Evolutionary conservation across 192 early-diverging fungal species (phyloP).

Genomic region (Pilaira anomala): DNA sequence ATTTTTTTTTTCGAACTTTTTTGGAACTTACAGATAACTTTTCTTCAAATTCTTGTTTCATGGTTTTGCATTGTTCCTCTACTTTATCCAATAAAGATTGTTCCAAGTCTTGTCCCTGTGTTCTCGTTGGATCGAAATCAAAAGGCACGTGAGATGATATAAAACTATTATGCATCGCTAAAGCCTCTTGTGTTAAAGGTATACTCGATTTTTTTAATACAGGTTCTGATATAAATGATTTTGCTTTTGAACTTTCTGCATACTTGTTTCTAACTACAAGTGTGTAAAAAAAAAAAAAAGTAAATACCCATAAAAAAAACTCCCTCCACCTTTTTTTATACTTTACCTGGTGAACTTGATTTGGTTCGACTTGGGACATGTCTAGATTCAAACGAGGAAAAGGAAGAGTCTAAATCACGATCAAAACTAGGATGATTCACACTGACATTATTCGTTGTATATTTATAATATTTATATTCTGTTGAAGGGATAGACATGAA

Average conservation of each 20-base stretch:
- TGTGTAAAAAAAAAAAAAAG: background rate
- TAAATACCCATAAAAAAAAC: background rate
- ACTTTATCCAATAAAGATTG: background rate
- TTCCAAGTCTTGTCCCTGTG: background rate
- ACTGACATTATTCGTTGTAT: background rate
- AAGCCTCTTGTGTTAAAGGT: background rate
- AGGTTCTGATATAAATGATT: background rate
- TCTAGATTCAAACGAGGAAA: background rate
- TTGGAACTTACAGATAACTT: background rate
- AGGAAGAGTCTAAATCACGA: background rate
- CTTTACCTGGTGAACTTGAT: background rate
- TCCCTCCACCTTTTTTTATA: no score
- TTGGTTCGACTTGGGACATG: background rate
- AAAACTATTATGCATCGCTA: background rate
- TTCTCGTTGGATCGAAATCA: background rate
- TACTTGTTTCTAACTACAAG: background rate
- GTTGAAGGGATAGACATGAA: background rate
- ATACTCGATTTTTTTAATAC: background rate
- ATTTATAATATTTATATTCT: no score
- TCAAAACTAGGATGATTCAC: slow-evolving; percentile 6
- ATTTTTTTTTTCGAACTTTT: background rate
- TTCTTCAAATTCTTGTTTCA: slow-evolving; percentile 1
- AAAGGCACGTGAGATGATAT: background rate
- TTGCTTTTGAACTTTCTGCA: background rate
- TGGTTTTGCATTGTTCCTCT: background rate